Percentiles rank a stretch among this genome's conserved stretches.
These are phyloP conservation scores for Podospora fimiseda DNA, from an alignment of 495 filamentous ascomycete genomes.

Conservation along the genomic window DNA sequence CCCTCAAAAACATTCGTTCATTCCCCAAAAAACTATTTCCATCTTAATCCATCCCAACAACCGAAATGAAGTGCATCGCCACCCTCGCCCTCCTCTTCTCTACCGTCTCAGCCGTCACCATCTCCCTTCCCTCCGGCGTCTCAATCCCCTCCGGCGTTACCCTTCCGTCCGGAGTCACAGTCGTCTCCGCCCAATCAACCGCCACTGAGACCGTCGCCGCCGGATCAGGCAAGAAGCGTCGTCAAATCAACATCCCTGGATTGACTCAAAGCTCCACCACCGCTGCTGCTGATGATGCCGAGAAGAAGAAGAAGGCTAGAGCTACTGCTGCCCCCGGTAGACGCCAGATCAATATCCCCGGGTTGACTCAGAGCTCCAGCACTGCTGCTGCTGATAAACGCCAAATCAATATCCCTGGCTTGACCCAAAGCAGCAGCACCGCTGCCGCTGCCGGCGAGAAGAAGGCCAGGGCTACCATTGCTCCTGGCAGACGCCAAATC, in stretches of 20 bases:
- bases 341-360: neutral
- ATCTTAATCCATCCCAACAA: conserved; percentile 2
- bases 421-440: too few species aligned
- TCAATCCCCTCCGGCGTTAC: conserved; percentile 19
- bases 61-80: conserved; percentile 19
- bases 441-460: too few species aligned
- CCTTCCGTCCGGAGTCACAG: conserved; percentile 26
- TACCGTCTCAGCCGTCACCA: conserved; percentile 18
- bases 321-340: too few species aligned
- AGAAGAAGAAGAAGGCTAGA: too few species aligned
- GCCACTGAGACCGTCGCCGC: conserved; percentile 10
- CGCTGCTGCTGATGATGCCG: neutral
- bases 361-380: neutral
- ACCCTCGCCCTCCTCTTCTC: conserved; percentile 8
- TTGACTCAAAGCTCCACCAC: neutral
- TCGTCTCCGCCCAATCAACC: conserved; percentile 12
- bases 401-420: too few species aligned
- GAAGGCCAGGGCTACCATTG: neutral
- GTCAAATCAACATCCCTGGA: neutral
- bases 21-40: neutral
- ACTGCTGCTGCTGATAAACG: neutral
- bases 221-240: conserved; percentile 1
- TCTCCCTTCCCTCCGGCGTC: conserved; percentile 25
- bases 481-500: neutral
- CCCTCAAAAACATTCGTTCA: neutral